Evolutionary conservation across 192 early-diverging fungal genomes (phyloP).

Genomic region (Rhizoclosmatium sp.): DNA sequence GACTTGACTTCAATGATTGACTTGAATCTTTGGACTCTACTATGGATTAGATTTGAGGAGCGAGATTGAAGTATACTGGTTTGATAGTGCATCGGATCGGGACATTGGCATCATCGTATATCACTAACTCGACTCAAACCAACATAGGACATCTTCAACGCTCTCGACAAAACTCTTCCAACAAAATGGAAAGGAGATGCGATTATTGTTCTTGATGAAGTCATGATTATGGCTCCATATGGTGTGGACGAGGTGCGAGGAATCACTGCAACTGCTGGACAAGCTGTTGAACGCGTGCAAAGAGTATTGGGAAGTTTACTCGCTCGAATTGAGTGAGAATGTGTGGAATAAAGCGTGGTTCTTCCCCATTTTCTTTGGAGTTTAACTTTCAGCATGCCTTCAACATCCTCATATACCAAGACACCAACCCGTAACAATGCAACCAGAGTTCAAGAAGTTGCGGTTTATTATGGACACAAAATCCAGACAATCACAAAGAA

Average conservation of each 20-base stretch:
- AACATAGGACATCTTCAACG: constrained; percentile 55
- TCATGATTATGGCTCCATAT: constrained; percentile 58
- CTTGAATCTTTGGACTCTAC: no score
- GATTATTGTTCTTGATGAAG: constrained; percentile 62
- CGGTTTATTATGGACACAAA: no score
- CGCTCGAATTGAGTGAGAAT: no score
- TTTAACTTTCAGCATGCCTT: no score
- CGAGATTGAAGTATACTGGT: not conserved
- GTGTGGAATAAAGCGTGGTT: no score
- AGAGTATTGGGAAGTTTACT: not conserved
- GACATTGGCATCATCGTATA: not conserved
- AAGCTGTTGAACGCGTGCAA: constrained; percentile 41
- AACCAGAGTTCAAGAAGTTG: no score
- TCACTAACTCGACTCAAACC: not conserved
- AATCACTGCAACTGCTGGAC: constrained; percentile 16
- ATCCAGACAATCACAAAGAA: no score
- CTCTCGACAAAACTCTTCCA: constrained; percentile 59
- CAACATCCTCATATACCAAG: no score
- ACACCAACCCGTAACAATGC: no score
- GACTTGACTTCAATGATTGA: no score
- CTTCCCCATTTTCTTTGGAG: no score
- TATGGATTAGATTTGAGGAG: no score
- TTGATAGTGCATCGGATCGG: not conserved
- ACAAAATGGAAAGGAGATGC: constrained; percentile 50
- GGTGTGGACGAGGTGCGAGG: constrained; percentile 37